Evolutionary conservation across 2,329 filamentous ascomycete genomes (phyloP).

Genomic region (Lasiodiplodia hormozganensis): DNA sequence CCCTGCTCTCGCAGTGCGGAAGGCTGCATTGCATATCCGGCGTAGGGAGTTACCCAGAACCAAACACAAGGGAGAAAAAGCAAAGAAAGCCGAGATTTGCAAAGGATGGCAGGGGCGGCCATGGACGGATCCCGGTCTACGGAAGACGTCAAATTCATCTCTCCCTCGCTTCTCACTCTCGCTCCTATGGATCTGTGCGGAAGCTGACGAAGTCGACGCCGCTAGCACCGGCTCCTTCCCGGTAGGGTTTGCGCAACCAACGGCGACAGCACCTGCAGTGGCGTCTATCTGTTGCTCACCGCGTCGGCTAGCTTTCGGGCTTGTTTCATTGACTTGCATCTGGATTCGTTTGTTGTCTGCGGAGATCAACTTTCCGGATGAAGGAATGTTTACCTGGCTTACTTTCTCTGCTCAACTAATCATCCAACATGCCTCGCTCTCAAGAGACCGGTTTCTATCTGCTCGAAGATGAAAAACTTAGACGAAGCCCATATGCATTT

Average conservation of each 20-base stretch:
- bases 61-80: background rate
- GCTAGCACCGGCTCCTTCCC: background rate
- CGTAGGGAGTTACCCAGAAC: background rate
- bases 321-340: background rate
- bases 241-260: background rate
- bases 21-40: conserved; percentile 15
- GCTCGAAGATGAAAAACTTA: background rate
- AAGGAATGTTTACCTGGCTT: background rate
- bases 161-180: background rate
- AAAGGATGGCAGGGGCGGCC: background rate
- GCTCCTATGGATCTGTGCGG: background rate
- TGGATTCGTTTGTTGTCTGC: background rate
- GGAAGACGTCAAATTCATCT: background rate
- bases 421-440: background rate
- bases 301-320: too few relatives aligned
- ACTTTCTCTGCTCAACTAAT: background rate
- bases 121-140: background rate
- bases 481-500: background rate
- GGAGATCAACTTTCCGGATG: background rate
- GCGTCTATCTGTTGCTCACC: background rate
- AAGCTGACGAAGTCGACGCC: background rate
- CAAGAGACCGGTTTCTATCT: background rate
- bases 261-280: background rate
- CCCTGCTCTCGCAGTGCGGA: conserved; percentile 10
- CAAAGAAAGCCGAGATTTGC: background rate